Conservation (phyloP, 2,329 filamentous ascomycete genomes). For the Claviceps capensis region DNA sequence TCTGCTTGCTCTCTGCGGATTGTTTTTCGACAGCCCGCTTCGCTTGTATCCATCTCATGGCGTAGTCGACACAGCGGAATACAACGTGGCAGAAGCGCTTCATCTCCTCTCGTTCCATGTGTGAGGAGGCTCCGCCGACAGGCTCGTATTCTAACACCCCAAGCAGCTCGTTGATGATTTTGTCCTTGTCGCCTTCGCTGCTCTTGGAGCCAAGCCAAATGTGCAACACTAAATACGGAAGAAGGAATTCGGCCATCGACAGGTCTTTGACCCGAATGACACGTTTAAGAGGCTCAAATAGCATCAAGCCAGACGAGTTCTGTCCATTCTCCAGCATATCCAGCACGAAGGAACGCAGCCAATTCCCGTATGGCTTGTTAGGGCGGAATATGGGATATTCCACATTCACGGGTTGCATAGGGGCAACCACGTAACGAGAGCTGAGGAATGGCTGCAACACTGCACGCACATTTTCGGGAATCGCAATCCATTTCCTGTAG, state of each 20-base stretch:
- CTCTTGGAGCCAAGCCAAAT: slow-evolving; percentile 57
- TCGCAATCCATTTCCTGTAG: slow-evolving; percentile 60
- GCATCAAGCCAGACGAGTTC: slow-evolving; percentile 55
- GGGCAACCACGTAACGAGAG: slow-evolving; percentile 65
- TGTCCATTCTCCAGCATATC: slow-evolving; percentile 72
- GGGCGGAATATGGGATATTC: slow-evolving; percentile 68
- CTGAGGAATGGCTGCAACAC: slow-evolving; percentile 78
- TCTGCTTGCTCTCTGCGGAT: slow-evolving; percentile 30
- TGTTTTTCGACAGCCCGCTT: slow-evolving; percentile 32
- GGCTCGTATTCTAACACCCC: slow-evolving; percentile 54
- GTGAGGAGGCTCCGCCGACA: slow-evolving; percentile 34
- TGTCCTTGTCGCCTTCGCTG: slow-evolving; percentile 45
- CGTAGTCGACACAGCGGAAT: slow-evolving; percentile 82
- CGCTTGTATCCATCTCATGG: slow-evolving; percentile 76
- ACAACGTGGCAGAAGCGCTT: slow-evolving; percentile 83
- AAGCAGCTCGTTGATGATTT: slow-evolving; percentile 61
- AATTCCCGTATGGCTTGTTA: slow-evolving; percentile 57
- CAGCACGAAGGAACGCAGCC: slow-evolving; percentile 68
- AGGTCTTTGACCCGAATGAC: slow-evolving; percentile 78
- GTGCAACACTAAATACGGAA: slow-evolving; percentile 79
- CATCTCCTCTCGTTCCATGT: slow-evolving; percentile 57
- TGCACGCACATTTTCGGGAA: slow-evolving; percentile 66
- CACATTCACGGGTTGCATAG: slow-evolving; percentile 40
- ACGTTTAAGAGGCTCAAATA: slow-evolving; percentile 71
- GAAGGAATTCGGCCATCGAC: slow-evolving; percentile 71